phyloP scores from a whole-genome alignment of 192 early-diverging fungal species.

The Allomyces arbusculus region DNA sequence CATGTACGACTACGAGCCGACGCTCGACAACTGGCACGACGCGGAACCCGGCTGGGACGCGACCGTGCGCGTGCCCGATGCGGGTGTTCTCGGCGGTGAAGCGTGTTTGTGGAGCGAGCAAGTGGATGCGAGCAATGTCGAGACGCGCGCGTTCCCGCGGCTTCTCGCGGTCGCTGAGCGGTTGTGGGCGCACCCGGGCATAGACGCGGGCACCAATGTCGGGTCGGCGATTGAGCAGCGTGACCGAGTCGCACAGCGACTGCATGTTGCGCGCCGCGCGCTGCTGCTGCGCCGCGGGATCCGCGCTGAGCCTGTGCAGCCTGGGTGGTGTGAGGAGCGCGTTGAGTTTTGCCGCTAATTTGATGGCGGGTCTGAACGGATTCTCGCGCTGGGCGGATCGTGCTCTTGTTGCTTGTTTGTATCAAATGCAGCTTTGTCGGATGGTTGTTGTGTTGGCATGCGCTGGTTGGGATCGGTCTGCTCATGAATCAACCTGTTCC shows the following conservation, averaged over 20 bases:
- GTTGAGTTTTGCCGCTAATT: not conserved
- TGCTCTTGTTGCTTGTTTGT: too few species aligned
- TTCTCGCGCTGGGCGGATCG: too few species aligned
- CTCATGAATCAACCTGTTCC: too few species aligned
- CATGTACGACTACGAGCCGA: conserved; percentile 43
- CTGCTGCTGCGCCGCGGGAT: not conserved
- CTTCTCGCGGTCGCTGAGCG: conserved; percentile 12
- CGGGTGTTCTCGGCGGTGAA: conserved; percentile 46
- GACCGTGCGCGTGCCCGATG: conserved; percentile 4
- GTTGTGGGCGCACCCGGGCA: conserved; percentile 5
- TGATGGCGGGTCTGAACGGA: too few species aligned
- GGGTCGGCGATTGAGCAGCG: not conserved
- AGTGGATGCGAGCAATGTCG: conserved; percentile 29
- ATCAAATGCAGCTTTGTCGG: too few species aligned
- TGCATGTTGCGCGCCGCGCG: not conserved
- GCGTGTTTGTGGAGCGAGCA: conserved; percentile 52
- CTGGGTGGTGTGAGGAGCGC: not conserved
- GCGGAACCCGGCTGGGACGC: conserved; percentile 13
- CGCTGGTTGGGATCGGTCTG: too few species aligned
- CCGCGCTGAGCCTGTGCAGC: not conserved
- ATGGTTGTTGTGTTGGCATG: too few species aligned
- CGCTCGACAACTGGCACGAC: conserved; percentile 24
- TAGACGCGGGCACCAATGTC: too few species aligned
- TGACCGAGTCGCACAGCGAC: not conserved
- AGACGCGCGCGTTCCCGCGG: conserved; percentile 15